Percentiles rank a stretch among this genome's conserved stretches.
phyloP scores from a whole-genome alignment of 208 protist species.

The Leishmania arabica region DNA sequence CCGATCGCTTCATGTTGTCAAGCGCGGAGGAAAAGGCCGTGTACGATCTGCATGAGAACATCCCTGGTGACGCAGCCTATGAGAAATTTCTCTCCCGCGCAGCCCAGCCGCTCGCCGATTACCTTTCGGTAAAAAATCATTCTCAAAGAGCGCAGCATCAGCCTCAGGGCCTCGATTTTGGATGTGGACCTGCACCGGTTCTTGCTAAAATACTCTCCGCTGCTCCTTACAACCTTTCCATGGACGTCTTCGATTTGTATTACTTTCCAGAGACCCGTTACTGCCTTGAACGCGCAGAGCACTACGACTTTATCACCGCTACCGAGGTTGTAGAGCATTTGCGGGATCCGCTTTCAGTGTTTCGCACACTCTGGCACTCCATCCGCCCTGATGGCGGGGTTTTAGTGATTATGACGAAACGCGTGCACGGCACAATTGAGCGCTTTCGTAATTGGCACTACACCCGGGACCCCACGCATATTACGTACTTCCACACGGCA shows the following conservation, averaged over 20 bases:
- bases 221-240: constrained; percentile 18
- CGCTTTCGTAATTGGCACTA: constrained; percentile 65
- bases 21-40: constrained; percentile 40
- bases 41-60: constrained; percentile 62
- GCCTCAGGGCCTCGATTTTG: constrained; percentile 50
- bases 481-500: constrained; percentile 41
- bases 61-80: constrained; percentile 36
- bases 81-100: constrained; percentile 42
- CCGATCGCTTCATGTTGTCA: constrained; percentile 24
- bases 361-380: constrained; percentile 27
- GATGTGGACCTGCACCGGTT: constrained; percentile 46
- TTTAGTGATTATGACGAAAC: constrained; percentile 61
- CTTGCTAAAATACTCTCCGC: constrained; percentile 30
- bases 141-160: background rate
- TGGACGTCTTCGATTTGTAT: constrained; percentile 51
- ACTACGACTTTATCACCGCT: constrained; percentile 53
- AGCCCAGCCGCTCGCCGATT: constrained; percentile 30
- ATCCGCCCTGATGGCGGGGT: constrained; percentile 30
- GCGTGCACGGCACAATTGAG: constrained; percentile 39
- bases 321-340: constrained; percentile 66
- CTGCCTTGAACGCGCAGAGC: background rate
- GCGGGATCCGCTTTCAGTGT: constrained; percentile 27
- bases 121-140: background rate
- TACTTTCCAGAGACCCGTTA: constrained; percentile 34
- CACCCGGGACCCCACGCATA: constrained; percentile 58